Evolutionary conservation across 208 protist species (phyloP), one percentile per base, ranked within the genome.

Genomic region (Trypanosoma cruzi): DNA sequence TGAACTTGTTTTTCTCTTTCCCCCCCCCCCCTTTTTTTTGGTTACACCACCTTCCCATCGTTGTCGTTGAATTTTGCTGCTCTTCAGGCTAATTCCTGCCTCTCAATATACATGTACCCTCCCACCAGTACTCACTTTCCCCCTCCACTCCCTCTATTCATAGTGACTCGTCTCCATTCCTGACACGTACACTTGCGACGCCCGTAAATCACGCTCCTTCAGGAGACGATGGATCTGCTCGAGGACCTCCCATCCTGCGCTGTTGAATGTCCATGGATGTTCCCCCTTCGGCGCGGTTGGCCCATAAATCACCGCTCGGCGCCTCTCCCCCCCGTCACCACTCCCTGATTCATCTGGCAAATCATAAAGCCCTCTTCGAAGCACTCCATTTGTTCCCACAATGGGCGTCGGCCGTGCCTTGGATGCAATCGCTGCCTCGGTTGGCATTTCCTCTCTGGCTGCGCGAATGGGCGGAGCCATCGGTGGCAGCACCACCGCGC

Each of bases 211-310:
- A 49, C 71, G 58, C 79, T 73, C 76, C 55, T 72, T 64, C n/a
- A 78, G 68, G 8, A 88, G 59, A 36, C 73, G 64, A n/a, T 73
- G 64, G 28, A 78, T 78, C 49, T 82, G 64, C 28, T 72, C 68
- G 31, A 80, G 50, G 26, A 79, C 59, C 29, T 48, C 60, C 62
- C 71, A 70, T 0, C 56, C 71, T 14, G 60, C 52, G 40, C 68
- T 79, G 53, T 77, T 67, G 34, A 49, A 36, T 46, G 69, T 52
- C 10, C 68, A 72, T 4, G 73, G 71, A 22, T 62, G 69, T 4
- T 61, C 46, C 0, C 79, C 66, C 29, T 76, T 53, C 67, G 71
- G 77, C 63, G 73, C 46, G 26, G 75, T 31, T 32, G 32, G 22
- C 14, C n/a, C n/a, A n/a, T n/a, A n/a, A n/a, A n/a, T n/a, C n/a